These are phyloP conservation scores for Blumeriella jaapii DNA, from an alignment of 2,329 filamentous ascomycete genomes.

Conservation along the genomic window DNA sequence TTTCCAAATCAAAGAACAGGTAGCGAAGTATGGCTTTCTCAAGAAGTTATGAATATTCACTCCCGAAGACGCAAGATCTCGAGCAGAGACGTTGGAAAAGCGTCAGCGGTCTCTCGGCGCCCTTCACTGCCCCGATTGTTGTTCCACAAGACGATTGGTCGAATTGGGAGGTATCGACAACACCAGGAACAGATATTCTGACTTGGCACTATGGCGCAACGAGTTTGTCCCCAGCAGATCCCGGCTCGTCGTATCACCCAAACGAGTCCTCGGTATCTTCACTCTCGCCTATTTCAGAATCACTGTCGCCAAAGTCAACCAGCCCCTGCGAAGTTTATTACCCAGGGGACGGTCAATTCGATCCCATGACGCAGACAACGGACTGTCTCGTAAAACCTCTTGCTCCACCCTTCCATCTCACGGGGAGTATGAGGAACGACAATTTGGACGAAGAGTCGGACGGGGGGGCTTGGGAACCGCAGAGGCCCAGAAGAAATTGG, in stretches of 20 bases:
- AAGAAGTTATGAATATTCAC: neutral
- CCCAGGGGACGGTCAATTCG: neutral
- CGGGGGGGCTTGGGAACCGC: constrained; percentile 1
- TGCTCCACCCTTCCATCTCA: too few relatives aligned
- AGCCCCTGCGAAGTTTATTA: constrained; percentile 1
- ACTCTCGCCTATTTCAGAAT: neutral
- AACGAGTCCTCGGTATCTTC: neutral
- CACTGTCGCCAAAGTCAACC: neutral
- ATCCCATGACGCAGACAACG: too few relatives aligned
- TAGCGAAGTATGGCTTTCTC: too few relatives aligned
- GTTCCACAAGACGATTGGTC: constrained; percentile 1
- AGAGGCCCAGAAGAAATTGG: neutral
- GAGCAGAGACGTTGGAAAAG: constrained; percentile 3
- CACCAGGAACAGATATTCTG: neutral
- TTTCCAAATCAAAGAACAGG: neutral
- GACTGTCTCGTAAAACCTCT: too few relatives aligned
- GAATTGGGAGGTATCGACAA: constrained; percentile 1
- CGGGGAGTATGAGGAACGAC: too few relatives aligned
- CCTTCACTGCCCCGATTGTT: neutral
- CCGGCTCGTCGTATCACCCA: neutral
- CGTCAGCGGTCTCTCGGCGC: neutral
- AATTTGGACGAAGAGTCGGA: constrained; percentile 3
- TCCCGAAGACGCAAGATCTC: constrained; percentile 2
- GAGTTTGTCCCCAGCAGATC: neutral
- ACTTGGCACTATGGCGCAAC: constrained; percentile 3